Evolutionary conservation across 2,329 filamentous ascomycete species (phyloP), one percentile per base, ranked within the genome.

Genomic region (Orbilia oligospora): DNA sequence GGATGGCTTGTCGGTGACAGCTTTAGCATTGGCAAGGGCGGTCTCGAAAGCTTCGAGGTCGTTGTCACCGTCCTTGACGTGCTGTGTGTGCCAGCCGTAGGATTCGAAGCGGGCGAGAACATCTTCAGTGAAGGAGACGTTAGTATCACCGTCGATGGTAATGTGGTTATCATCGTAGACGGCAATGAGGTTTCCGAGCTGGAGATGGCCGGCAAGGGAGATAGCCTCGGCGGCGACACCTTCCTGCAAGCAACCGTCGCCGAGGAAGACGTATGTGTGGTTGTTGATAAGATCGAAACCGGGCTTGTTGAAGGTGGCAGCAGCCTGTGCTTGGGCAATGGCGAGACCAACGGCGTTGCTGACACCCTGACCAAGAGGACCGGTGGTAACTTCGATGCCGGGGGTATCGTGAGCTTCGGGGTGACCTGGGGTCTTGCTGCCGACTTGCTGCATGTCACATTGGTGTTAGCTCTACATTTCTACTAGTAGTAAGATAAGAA

Each of bases 131-230:
- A 99, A 98, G 82, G 96, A 92, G 84, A 90, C 91, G 87, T 96
- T 96, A 87, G 92, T 98, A 88, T 97, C 92, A 86, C 96, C 96
- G 84, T 99, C 96, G 84, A 91, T 91, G 83, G 89, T 97, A 84
- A 99, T 98, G 86, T 97, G 92, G 90, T 99, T 99, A 89, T 99
- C 96, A 85, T 99, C 96, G 86, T 95, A 99, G 87, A 99, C 89
- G 86, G 90, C 91, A 86, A 98, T 98, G 84, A 99, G 89, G 89
- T 98, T 99, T 85, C 95, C 96, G 81, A 99, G 91, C 89, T 98
- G 92, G 86, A 98, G 89, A 88, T 99, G 96, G 84, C 96, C 96
- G 82, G 96, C 96, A 82, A 94, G 89, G 79, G 94, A 97, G 82
- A 89, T 93, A 83, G 96, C 95, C 88, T 99, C 96, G 84, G 90